phyloP scores from a whole-genome alignment of 139 green algal species.

The Haematococcus lacustris region DNA sequence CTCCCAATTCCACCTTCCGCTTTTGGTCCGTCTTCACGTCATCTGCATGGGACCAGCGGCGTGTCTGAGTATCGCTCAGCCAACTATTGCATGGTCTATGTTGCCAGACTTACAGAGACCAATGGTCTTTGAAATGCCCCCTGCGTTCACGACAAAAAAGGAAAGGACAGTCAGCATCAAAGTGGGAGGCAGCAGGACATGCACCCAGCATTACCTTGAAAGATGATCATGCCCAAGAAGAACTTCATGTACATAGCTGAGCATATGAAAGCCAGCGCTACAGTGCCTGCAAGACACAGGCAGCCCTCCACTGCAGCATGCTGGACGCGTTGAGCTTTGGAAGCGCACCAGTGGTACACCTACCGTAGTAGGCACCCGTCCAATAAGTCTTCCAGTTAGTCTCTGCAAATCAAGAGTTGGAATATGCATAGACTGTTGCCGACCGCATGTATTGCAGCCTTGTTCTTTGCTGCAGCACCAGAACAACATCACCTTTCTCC shows the following conservation, averaged over 20 bases:
- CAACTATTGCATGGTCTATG: no score
- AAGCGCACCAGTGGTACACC: not conserved
- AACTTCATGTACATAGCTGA: constrained; percentile 21
- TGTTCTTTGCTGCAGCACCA: not conserved
- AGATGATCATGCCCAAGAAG: constrained; percentile 22
- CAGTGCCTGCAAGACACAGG: not conserved
- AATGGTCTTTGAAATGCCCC: not conserved
- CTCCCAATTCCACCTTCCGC: constrained; percentile 18
- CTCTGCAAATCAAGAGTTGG: not conserved
- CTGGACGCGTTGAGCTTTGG: not conserved
- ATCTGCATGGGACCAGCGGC: no score
- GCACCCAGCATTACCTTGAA: constrained; percentile 11
- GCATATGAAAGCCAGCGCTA: constrained; percentile 6
- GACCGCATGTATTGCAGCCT: not conserved
- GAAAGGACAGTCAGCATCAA: not conserved
- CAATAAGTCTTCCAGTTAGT: constrained; percentile 9
- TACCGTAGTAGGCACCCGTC: constrained; percentile 5
- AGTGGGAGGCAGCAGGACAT: not conserved
- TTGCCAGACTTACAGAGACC: no score
- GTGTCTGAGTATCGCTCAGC: no score
- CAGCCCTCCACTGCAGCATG: not conserved
- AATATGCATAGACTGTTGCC: not conserved
- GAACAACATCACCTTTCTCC: not conserved
- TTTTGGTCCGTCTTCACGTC: constrained; percentile 20
- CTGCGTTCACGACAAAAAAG: not conserved